phyloP scores from a whole-genome alignment of 2,329 filamentous ascomycete genomes.

The Sporothrix brasiliensis region DNA sequence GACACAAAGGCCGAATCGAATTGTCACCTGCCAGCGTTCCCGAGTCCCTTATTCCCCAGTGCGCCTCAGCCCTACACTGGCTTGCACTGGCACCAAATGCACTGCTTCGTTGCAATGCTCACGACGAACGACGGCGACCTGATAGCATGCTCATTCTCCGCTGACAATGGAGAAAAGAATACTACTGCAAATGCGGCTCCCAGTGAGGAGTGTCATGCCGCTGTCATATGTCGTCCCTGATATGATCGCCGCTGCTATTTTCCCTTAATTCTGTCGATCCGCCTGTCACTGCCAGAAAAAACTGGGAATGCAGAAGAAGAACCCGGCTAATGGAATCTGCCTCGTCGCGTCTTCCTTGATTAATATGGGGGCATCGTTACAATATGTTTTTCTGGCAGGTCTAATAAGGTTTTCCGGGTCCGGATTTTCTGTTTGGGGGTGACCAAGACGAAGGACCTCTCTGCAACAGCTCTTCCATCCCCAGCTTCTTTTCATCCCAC shows the following conservation, averaged over 20 bases:
- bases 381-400: not conserved
- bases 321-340: not conserved
- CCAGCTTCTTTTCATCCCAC: not conserved
- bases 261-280: slow-evolving; percentile 21
- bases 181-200: not conserved
- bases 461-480: no score
- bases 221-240: slow-evolving; percentile 4
- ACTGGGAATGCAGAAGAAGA: not conserved
- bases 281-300: not conserved
- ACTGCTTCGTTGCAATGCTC: not conserved
- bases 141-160: no score
- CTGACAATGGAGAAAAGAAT: not conserved
- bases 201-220: slow-evolving; percentile 5
- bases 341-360: not conserved
- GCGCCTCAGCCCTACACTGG: slow-evolving; percentile 4
- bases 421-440: not conserved
- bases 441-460: slow-evolving; percentile 7
- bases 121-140: slow-evolving; percentile 14
- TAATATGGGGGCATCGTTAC: no score
- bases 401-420: slow-evolving; percentile 10
- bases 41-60: not conserved
- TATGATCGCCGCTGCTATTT: slow-evolving; percentile 5
- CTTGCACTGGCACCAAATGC: no score
- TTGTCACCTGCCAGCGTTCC: not conserved
- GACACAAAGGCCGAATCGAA: no score